Percentiles rank a stretch among this genome's conserved stretches.
Evolutionary conservation across 495 filamentous ascomycete genomes (phyloP).

Genomic region (Neurospora sublineolata): DNA sequence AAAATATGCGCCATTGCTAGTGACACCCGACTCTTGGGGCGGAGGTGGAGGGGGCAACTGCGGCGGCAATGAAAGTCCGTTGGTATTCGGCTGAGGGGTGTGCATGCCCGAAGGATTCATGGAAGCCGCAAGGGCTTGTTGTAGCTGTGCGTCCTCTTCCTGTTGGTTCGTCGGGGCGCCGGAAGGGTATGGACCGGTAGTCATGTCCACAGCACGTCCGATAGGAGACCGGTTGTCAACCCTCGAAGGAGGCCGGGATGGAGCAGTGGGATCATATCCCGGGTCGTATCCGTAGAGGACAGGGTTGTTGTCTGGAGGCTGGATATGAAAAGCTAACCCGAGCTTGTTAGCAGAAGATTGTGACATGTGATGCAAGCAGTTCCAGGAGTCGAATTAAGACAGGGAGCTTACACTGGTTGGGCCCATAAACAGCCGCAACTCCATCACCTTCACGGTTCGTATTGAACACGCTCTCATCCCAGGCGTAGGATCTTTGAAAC

Average conservation of each 20-base stretch:
- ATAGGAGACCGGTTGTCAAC: slow-evolving; percentile 41
- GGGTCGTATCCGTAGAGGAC: slow-evolving; percentile 31
- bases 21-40: slow-evolving; percentile 34
- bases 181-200: slow-evolving; percentile 14
- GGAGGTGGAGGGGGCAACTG: slow-evolving; percentile 24
- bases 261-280: slow-evolving; percentile 32
- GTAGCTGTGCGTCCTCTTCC: slow-evolving; percentile 30
- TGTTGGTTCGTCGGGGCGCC: slow-evolving; percentile 9
- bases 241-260: slow-evolving; percentile 60
- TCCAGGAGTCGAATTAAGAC: not conserved
- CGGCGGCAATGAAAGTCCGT: slow-evolving; percentile 27
- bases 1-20: slow-evolving; percentile 39
- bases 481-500: slow-evolving; percentile 26
- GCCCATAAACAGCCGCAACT: not conserved
- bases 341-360: not conserved
- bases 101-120: slow-evolving; percentile 6
- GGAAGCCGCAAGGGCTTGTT: slow-evolving; percentile 21
- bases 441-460: slow-evolving; percentile 34
- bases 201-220: slow-evolving; percentile 28
- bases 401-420: not conserved
- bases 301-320: slow-evolving; percentile 36
- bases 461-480: slow-evolving; percentile 38
- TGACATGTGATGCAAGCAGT: not conserved
- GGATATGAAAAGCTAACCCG: slow-evolving; percentile 43
- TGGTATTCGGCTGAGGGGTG: slow-evolving; percentile 22